A percentile compares a stretch with the other conserved stretches of the same genome.
Conservation (phyloP, 1,284 basidiomycete genomes). For the Malassezia restricta region DNA sequence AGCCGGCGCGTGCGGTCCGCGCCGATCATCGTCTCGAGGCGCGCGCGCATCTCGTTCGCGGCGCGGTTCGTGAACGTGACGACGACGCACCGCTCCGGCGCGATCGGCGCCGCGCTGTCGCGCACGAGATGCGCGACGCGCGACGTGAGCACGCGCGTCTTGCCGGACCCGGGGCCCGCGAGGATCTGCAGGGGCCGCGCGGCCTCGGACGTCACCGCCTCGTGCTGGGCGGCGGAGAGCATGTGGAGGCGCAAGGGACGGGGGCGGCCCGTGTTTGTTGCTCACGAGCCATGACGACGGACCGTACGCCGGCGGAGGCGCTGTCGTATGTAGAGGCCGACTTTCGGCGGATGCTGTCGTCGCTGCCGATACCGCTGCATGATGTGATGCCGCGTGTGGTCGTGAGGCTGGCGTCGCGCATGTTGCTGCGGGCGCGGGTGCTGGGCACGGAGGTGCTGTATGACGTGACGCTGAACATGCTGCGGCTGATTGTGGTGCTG, state of each 20-base stretch:
- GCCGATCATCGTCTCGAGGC: conserved; percentile 63
- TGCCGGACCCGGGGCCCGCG: conserved; percentile 42
- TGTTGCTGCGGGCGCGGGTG: conserved; percentile 26
- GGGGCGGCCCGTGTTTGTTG: neutral
- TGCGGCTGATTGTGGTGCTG: conserved; percentile 75
- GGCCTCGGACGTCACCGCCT: conserved; percentile 32
- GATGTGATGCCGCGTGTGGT: conserved; percentile 27
- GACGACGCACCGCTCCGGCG: conserved; percentile 34
- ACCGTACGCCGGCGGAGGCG: too few relatives aligned
- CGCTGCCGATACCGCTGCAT: conserved; percentile 35
- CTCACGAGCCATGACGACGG: neutral
- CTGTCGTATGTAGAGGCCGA: conserved; percentile 14
- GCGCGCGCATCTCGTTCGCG: conserved; percentile 71
- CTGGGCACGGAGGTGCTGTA: conserved; percentile 45
- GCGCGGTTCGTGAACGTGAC: conserved; percentile 61
- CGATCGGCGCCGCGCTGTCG: conserved; percentile 12
- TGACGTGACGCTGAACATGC: conserved; percentile 45
- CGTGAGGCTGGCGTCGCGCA: conserved; percentile 25
- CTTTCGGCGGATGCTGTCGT: conserved; percentile 27
- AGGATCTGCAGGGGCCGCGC: conserved; percentile 36
- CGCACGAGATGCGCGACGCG: conserved; percentile 38
- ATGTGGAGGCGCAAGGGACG: conserved; percentile 7
- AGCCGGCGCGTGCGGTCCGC: conserved; percentile 55
- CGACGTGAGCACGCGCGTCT: conserved; percentile 41
- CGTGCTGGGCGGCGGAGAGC: conserved; percentile 30